phyloP scores from a whole-genome alignment of 1,139 yeast species.

The Yamadazyma blattariae region DNA sequence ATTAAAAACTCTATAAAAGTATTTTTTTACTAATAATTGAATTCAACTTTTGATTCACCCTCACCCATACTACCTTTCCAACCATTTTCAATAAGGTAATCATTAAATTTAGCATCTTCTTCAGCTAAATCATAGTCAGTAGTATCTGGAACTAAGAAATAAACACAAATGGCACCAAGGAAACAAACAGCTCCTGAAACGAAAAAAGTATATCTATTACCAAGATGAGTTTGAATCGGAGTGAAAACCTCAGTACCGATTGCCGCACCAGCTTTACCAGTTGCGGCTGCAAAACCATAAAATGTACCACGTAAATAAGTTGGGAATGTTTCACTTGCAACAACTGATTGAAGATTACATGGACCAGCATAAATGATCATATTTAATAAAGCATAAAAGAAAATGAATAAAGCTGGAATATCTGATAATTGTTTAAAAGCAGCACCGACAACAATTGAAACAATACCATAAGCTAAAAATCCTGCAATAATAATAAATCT shows the following conservation, averaged over 20 bases:
- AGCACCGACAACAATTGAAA: constrained; percentile 48
- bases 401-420: constrained; percentile 43
- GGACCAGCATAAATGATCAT: constrained; percentile 70
- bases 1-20: too few species aligned
- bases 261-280: constrained; percentile 50
- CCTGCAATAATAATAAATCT: constrained; percentile 46
- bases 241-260: constrained; percentile 45
- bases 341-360: constrained; percentile 69
- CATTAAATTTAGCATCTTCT: constrained; percentile 63
- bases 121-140: constrained; percentile 62
- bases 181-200: constrained; percentile 71
- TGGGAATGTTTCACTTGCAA: constrained; percentile 67
- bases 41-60: constrained; percentile 16
- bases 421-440: constrained; percentile 39
- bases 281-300: constrained; percentile 47
- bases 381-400: constrained; percentile 48
- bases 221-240: constrained; percentile 35
- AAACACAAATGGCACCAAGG: constrained; percentile 59
- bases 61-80: constrained; percentile 63
- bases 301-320: constrained; percentile 73
- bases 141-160: constrained; percentile 63
- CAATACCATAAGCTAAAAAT: constrained; percentile 43
- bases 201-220: constrained; percentile 42
- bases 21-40: too few species aligned
- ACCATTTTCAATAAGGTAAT: constrained; percentile 58